phyloP scores from a whole-genome alignment of 768 basidiomycete genomes.

The Coprinopsis cinerea region DNA sequence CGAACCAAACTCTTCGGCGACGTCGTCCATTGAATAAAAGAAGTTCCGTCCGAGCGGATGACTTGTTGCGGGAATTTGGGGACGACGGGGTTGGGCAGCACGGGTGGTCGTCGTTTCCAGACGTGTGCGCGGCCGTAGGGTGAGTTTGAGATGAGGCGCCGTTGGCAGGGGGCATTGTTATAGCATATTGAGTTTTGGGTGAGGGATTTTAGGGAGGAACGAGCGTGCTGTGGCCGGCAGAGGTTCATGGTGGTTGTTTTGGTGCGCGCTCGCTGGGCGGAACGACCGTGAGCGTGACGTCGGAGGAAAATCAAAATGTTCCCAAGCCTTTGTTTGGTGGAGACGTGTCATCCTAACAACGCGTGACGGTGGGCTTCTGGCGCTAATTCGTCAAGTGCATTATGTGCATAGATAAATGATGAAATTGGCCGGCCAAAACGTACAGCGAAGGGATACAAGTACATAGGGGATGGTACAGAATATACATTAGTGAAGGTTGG shows the following conservation, averaged over 20 bases:
- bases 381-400: no score
- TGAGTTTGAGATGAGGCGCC: conserved; percentile 50
- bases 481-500: no score
- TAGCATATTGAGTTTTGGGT: not conserved
- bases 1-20: conserved; percentile 74
- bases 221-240: not conserved
- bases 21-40: conserved; percentile 84
- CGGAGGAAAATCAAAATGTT: no score
- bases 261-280: no score
- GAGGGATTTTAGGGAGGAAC: not conserved
- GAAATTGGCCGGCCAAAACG: no score
- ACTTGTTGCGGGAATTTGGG: conserved; percentile 85
- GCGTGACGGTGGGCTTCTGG: no score
- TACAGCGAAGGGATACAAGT: no score
- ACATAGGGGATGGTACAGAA: no score
- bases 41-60: conserved; percentile 82
- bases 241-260: not conserved
- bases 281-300: no score
- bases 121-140: conserved; percentile 85
- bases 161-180: not conserved
- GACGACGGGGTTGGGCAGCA: conserved; percentile 77
- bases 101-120: conserved; percentile 60
- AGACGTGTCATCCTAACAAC: no score
- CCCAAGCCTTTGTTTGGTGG: no score
- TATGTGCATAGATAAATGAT: no score